Evolutionary conservation across 2,329 filamentous ascomycete species (phyloP).

Genomic region (Dryadomyces sulphureus): DNA sequence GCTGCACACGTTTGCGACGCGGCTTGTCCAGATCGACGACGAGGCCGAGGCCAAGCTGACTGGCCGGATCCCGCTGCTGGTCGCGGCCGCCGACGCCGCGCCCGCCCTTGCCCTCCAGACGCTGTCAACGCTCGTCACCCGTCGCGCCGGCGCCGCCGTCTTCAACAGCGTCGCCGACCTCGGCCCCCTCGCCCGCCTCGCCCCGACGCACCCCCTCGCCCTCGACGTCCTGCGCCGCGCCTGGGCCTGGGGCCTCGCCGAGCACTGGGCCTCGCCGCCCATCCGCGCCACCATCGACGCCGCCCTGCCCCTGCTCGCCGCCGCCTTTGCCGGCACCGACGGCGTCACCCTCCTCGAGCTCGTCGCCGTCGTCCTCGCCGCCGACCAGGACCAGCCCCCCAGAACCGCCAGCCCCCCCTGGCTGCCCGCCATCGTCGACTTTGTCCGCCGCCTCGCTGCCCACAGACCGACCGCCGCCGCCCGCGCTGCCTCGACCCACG

Average conservation of each 20-base stretch:
- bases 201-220: slow-evolving; percentile 35
- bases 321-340: slow-evolving; percentile 43
- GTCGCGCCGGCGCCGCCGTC: slow-evolving; percentile 30
- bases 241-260: slow-evolving; percentile 30
- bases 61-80: slow-evolving; percentile 36
- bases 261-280: neutral
- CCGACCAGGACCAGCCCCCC: slow-evolving; percentile 15
- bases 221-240: slow-evolving; percentile 41
- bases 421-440: slow-evolving; percentile 30
- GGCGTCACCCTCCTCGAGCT: slow-evolving; percentile 44
- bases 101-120: slow-evolving; percentile 39
- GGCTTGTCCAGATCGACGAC: slow-evolving; percentile 19
- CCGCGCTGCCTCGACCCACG: slow-evolving; percentile 43
- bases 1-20: slow-evolving; percentile 42
- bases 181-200: slow-evolving; percentile 40
- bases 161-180: slow-evolving; percentile 33
- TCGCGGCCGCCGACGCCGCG: slow-evolving; percentile 39
- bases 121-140: slow-evolving; percentile 39
- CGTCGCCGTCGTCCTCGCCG: slow-evolving; percentile 31
- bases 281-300: slow-evolving; percentile 25
- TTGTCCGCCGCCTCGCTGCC: slow-evolving; percentile 38
- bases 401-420: slow-evolving; percentile 36
- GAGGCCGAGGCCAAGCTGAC: slow-evolving; percentile 31
- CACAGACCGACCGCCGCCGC: slow-evolving; percentile 39
- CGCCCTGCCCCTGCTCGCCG: slow-evolving; percentile 31